Evolutionary conservation across 495 filamentous ascomycete genomes (phyloP).

Genomic region (Neurospora africana): DNA sequence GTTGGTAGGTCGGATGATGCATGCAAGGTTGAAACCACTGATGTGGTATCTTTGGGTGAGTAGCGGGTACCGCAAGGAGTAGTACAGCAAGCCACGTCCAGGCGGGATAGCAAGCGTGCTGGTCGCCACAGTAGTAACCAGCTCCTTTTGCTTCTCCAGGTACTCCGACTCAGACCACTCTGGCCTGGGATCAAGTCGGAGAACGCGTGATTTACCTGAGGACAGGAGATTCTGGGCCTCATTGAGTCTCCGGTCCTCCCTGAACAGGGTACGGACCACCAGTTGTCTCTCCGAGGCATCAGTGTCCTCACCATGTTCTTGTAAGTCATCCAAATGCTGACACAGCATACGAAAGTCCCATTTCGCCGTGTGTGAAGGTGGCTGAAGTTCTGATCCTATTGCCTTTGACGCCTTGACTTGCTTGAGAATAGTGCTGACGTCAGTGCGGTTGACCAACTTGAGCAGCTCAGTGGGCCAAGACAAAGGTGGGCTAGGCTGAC

Average conservation of each 20-base stretch:
- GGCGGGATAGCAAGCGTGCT: slow-evolving; percentile 80
- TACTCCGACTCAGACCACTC: slow-evolving; percentile 76
- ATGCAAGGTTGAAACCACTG: slow-evolving; percentile 75
- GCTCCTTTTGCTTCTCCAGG: slow-evolving; percentile 86
- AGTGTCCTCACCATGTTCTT: slow-evolving; percentile 30
- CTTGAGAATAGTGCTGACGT: slow-evolving; percentile 59
- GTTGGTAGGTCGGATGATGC: slow-evolving; percentile 81
- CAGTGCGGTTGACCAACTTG: slow-evolving; percentile 68
- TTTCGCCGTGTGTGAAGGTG: slow-evolving; percentile 53
- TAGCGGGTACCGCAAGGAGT: slow-evolving; percentile 70
- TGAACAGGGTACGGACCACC: slow-evolving; percentile 76
- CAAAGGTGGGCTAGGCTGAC: slow-evolving; percentile 68
- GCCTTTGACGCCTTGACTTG: slow-evolving; percentile 31
- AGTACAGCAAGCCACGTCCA: slow-evolving; percentile 75
- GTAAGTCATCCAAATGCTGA: slow-evolving; percentile 30
- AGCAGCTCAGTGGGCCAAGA: slow-evolving; percentile 63
- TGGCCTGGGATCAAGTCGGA: slow-evolving; percentile 62
- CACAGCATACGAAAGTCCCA: slow-evolving; percentile 62
- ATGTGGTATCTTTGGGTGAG: slow-evolving; percentile 85
- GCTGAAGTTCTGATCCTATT: slow-evolving; percentile 31
- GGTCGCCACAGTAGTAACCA: slow-evolving; percentile 72
- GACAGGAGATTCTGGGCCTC: slow-evolving; percentile 74
- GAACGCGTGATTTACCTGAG: slow-evolving; percentile 62
- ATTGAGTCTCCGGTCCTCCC: slow-evolving; percentile 75
- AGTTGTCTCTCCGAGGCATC: slow-evolving; percentile 67